Conservation (phyloP, 805 yeast species). For the Pichia thaimueangensis region DNA sequence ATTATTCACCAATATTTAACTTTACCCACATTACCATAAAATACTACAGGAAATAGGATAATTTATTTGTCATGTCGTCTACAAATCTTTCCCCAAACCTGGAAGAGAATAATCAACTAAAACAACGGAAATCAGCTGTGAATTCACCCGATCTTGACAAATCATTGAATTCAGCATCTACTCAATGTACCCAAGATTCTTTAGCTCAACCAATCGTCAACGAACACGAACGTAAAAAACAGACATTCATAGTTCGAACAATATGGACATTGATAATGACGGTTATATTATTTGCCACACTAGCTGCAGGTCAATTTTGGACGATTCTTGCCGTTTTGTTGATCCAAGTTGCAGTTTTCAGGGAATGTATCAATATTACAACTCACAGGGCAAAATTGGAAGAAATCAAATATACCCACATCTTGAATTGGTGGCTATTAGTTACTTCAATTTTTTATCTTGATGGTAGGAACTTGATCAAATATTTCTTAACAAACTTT, state of each 20-base stretch:
- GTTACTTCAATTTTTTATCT: slow-evolving; percentile 82
- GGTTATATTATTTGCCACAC: slow-evolving; percentile 55
- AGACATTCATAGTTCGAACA: slow-evolving; percentile 80
- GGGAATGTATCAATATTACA: slow-evolving; percentile 82
- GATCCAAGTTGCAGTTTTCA: slow-evolving; percentile 79
- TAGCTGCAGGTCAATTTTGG: slow-evolving; percentile 82
- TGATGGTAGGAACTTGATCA: slow-evolving; percentile 78
- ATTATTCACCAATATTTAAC: no score
- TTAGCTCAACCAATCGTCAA: slow-evolving; percentile 24
- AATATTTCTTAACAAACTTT: slow-evolving; percentile 35
- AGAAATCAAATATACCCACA: slow-evolving; percentile 72
- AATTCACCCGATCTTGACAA: no score
- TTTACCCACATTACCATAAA: no score
- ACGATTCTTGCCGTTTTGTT: slow-evolving; percentile 64
- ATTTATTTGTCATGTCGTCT: no score
- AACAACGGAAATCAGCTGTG: no score
- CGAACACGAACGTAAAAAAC: slow-evolving; percentile 62
- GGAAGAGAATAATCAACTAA: no score
- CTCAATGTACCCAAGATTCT: no score
- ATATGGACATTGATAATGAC: slow-evolving; percentile 95
- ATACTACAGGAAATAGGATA: no score
- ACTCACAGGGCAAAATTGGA: slow-evolving; percentile 74
- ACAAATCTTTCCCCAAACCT: no score
- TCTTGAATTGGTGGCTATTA: slow-evolving; percentile 90
- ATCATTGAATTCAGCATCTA: no score